Evolutionary conservation across 116 monocot genomes (phyloP).

Genomic region (Phalaenopsis hybrid): DNA sequence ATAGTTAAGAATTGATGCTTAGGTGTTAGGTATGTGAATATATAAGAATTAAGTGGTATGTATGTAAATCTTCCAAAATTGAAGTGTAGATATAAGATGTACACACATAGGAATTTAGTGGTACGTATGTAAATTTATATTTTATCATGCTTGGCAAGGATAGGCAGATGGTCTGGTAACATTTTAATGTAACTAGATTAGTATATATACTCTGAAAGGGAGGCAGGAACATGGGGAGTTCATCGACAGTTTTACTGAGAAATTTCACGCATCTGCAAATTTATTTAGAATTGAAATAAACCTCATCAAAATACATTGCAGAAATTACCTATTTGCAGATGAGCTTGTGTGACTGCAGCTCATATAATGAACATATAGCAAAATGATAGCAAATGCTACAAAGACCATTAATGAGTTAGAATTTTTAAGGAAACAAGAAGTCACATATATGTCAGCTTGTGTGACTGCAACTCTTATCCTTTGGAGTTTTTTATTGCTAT

Average conservation of each 20-base stretch:
- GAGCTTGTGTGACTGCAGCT: not conserved
- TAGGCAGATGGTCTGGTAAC: not conserved
- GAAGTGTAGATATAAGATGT: too few species aligned
- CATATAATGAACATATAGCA: too few species aligned
- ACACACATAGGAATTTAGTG: too few species aligned
- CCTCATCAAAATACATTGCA: not conserved
- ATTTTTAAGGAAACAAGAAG: too few species aligned
- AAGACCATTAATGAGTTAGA: too few species aligned
- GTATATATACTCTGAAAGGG: too few species aligned
- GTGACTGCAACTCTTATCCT: not conserved
- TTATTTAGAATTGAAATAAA: not conserved
- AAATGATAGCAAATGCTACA: too few species aligned
- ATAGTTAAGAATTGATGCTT: too few species aligned
- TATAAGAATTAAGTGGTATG: too few species aligned
- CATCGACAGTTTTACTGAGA: not conserved
- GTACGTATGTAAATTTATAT: not conserved
- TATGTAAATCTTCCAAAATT: too few species aligned
- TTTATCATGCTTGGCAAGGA: not conserved
- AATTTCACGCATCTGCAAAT: not conserved
- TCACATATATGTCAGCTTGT: too few species aligned
- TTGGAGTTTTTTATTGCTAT: not conserved
- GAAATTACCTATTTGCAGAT: not conserved
- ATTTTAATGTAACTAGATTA: not conserved
- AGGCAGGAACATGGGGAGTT: not conserved
- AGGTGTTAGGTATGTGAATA: too few species aligned